phyloP scores from a whole-genome alignment of 164 flowering plant species.

The Vitis vinifera region DNA sequence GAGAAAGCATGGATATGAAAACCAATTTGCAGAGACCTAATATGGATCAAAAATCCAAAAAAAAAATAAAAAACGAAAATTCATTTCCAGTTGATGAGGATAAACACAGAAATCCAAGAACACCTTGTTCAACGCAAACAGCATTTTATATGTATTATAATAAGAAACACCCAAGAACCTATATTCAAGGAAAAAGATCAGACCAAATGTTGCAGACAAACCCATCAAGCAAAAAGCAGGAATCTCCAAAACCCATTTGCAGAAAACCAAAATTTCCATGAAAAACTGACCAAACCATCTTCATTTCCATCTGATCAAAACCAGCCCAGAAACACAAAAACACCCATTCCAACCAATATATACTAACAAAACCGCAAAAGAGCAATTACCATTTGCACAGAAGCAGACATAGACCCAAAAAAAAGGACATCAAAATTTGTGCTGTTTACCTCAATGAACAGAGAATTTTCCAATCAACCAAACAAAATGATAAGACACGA shows the following conservation, averaged over 20 bases:
- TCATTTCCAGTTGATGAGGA: not conserved
- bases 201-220: not conserved
- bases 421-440: not conserved
- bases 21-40: not conserved
- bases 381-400: too few relatives aligned
- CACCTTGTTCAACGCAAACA: not conserved
- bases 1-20: not conserved
- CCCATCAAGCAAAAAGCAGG: not conserved
- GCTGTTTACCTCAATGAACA: not conserved
- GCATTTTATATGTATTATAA: not conserved
- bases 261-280: not conserved
- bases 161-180: not conserved
- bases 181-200: not conserved
- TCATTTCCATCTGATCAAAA: too few relatives aligned
- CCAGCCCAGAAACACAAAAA: too few relatives aligned
- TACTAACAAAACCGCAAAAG: too few relatives aligned
- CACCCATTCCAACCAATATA: not conserved
- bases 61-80: not conserved
- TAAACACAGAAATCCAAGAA: not conserved
- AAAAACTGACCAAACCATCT: too few relatives aligned
- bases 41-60: not conserved
- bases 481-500: too few relatives aligned
- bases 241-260: not conserved
- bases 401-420: not conserved
- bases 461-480: not conserved